These are phyloP conservation scores for Podospora anserina DNA, from an alignment of 495 filamentous ascomycete species.

Conservation along the genomic window DNA sequence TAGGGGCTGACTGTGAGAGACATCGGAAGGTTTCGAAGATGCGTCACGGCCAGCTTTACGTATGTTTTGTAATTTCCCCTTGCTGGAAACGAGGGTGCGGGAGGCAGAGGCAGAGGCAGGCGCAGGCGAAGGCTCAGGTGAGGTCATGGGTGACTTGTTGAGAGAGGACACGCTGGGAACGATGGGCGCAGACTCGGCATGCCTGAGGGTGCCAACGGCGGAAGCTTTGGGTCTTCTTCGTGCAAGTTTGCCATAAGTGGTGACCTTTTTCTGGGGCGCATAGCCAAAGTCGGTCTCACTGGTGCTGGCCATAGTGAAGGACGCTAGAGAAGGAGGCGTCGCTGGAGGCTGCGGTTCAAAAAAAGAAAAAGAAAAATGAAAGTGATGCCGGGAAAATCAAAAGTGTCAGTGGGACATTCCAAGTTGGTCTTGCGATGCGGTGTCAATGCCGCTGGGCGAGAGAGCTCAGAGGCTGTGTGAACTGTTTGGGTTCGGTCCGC, in stretches of 20 bases:
- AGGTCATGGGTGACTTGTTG: constrained; percentile 18
- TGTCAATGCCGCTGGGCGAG: background rate
- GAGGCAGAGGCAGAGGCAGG: background rate
- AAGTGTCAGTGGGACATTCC: constrained; percentile 7
- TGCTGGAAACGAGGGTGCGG: constrained; percentile 11
- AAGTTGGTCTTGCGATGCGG: background rate
- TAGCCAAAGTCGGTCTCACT: constrained; percentile 38
- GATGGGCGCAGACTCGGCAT: constrained; percentile 20
- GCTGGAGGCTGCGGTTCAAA: background rate
- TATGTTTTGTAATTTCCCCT: constrained; percentile 8
- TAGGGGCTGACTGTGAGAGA: constrained; percentile 32
- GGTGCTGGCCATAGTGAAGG: constrained; percentile 31
- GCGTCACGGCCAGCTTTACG: constrained; percentile 11
- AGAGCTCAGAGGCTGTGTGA: background rate
- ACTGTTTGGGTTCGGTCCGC: constrained; percentile 2
- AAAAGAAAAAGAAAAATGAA: background rate
- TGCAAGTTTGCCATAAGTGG: constrained; percentile 42
- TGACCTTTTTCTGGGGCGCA: constrained; percentile 33
- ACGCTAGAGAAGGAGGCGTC: background rate
- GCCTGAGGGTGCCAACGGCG: constrained; percentile 12
- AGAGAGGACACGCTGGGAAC: constrained; percentile 12
- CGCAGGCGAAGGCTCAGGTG: constrained; percentile 21
- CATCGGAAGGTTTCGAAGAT: constrained; percentile 12
- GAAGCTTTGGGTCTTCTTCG: constrained; percentile 30
- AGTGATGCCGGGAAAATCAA: background rate